A percentile compares a stretch with the other conserved stretches of the same genome.
Conservation (phyloP, 2,329 filamentous ascomycete genomes). For the Penicillium corylophilum region DNA sequence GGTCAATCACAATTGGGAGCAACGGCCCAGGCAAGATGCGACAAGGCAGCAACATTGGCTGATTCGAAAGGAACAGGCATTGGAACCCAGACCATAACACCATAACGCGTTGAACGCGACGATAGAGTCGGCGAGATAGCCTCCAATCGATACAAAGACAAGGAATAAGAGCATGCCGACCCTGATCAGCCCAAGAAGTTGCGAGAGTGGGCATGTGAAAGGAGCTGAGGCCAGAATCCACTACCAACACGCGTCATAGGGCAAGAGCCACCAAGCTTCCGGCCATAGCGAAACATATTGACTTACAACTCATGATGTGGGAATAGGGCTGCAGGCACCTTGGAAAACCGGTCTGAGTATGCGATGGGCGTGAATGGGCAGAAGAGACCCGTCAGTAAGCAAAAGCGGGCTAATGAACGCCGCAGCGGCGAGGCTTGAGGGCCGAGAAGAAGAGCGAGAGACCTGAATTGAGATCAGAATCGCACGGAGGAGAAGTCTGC, state of each 20-base stretch:
- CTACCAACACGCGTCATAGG: neutral
- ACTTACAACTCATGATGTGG: slow-evolving; percentile 30
- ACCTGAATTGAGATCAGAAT: neutral
- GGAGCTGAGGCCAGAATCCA: slow-evolving; percentile 5
- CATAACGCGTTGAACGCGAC: slow-evolving; percentile 6
- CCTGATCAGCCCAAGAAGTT: neutral
- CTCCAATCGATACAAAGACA: slow-evolving; percentile 1
- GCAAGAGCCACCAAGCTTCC: neutral
- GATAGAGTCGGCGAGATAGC: slow-evolving; percentile 13
- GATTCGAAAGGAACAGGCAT: neutral
- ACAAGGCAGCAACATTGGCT: neutral
- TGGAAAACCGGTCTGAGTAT: slow-evolving; percentile 8
- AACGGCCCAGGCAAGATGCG: slow-evolving; percentile 1
- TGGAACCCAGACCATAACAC: slow-evolving; percentile 14
- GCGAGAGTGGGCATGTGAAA: slow-evolving; percentile 2
- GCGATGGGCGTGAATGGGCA: slow-evolving; percentile 13
- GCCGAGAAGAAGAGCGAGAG: neutral
- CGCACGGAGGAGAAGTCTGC: neutral
- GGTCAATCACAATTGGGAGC: neutral
- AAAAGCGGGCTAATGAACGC: slow-evolving; percentile 18
- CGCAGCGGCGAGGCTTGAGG: slow-evolving; percentile 16
- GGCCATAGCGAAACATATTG: slow-evolving; percentile 10
- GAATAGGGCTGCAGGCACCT: slow-evolving; percentile 16
- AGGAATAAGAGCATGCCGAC: slow-evolving; percentile 7
- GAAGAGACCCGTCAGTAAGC: slow-evolving; percentile 18